Evolutionary conservation across 2,329 filamentous ascomycete species (phyloP).

Genomic region (Diaporthe humulicola): DNA sequence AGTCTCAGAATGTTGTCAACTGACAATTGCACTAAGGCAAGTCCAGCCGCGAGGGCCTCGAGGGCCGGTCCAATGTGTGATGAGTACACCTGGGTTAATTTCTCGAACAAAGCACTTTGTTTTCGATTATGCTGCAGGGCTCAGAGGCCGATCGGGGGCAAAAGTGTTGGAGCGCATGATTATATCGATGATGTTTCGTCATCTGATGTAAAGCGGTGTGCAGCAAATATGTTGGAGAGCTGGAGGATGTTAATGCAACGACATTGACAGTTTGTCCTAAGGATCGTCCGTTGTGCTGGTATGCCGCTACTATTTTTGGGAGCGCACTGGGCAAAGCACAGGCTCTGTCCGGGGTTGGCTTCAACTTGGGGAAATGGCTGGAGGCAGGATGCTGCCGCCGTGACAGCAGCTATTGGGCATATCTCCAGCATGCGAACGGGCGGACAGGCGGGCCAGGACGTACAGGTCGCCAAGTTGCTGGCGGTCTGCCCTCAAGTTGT

Average conservation of each 20-base stretch:
- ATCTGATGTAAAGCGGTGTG: slow-evolving; percentile 21
- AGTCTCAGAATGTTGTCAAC: slow-evolving; percentile 12
- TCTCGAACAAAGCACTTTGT: slow-evolving; percentile 14
- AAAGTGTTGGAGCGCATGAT: not conserved
- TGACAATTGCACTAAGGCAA: slow-evolving; percentile 13
- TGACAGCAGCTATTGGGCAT: not conserved
- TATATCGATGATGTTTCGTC: slow-evolving; percentile 12
- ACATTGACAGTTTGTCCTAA: slow-evolving; percentile 31
- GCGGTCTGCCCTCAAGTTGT: not conserved
- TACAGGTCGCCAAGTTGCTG: not conserved
- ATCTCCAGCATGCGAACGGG: not conserved
- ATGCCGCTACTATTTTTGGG: slow-evolving; percentile 23
- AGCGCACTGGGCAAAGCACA: not conserved
- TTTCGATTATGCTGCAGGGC: not conserved
- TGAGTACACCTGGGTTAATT: not conserved
- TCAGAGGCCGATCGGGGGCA: not conserved
- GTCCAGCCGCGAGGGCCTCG: slow-evolving; percentile 18
- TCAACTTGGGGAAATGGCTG: not conserved
- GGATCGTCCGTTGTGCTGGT: slow-evolving; percentile 18
- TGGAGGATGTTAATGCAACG: slow-evolving; percentile 9
- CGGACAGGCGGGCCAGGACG: not conserved
- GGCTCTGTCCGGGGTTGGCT: not conserved
- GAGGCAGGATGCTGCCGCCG: not conserved
- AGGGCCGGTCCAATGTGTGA: not conserved
- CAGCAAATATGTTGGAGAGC: slow-evolving; percentile 8